These are phyloP conservation scores for Fraxinus baroniana DNA, from an alignment of 305 asterid genomes.

Conservation along the genomic window DNA sequence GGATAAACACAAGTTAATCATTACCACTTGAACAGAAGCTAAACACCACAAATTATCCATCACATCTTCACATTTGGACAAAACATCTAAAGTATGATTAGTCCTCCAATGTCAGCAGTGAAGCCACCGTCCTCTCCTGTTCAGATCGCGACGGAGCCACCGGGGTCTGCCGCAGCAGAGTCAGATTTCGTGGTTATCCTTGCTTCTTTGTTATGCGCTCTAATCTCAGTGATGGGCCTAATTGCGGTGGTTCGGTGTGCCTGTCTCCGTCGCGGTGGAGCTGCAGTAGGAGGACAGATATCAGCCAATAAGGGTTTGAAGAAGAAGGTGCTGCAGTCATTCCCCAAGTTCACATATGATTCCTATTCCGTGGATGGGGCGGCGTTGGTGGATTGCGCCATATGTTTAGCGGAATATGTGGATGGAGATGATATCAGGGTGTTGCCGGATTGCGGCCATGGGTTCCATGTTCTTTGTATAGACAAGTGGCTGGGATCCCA, in stretches of 20 bases:
- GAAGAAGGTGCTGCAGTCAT: conserved; percentile 43
- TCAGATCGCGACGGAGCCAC: conserved; percentile 35
- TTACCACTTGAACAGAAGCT: neutral
- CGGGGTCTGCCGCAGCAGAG: conserved; percentile 34
- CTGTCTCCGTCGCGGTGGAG: conserved; percentile 52
- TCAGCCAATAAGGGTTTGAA: conserved; percentile 48
- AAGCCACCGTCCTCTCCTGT: conserved; percentile 21
- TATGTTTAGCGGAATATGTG: conserved; percentile 53
- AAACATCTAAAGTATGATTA: conserved; percentile 29
- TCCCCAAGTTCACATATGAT: conserved; percentile 51
- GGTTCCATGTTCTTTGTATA: conserved; percentile 50
- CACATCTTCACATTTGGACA: neutral
- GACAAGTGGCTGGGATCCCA: conserved; percentile 65
- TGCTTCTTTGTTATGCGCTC: conserved; percentile 59
- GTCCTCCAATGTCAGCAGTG: conserved; percentile 23
- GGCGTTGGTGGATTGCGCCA: conserved; percentile 47
- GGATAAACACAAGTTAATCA: too few species aligned
- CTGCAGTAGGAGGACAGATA: conserved; percentile 21
- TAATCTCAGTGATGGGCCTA: conserved; percentile 54
- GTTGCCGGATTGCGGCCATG: conserved; percentile 65
- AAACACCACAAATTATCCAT: neutral
- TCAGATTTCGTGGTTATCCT: conserved; percentile 56
- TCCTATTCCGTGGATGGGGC: conserved; percentile 22
- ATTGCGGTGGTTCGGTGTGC: conserved; percentile 60
- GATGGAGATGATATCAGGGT: conserved; percentile 69